These are phyloP conservation scores for Podospora anserina DNA, from an alignment of 495 filamentous ascomycete species.

Conservation along the genomic window DNA sequence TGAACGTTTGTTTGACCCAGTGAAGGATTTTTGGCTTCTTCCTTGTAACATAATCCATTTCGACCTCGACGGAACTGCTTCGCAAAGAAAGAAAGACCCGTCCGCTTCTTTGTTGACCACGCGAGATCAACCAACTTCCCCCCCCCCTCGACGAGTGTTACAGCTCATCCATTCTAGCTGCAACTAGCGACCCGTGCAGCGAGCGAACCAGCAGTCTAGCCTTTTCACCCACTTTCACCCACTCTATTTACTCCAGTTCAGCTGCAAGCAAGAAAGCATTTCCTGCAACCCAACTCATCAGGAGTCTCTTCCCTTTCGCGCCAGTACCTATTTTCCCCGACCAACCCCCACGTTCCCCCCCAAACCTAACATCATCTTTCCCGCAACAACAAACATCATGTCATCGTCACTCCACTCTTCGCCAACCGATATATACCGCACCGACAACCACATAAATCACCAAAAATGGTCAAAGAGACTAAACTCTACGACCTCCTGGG, in stretches of 20 bases:
- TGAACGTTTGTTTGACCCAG: not conserved
- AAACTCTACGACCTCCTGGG: slow-evolving; percentile 78
- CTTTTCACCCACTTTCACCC: slow-evolving; percentile 2
- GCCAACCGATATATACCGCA: not conserved
- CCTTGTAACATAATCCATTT: slow-evolving; percentile 4
- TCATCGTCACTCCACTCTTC: not conserved
- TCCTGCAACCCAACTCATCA: slow-evolving; percentile 21
- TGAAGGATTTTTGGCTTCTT: slow-evolving; percentile 1
- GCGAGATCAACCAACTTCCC: slow-evolving; percentile 12
- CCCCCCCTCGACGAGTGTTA: slow-evolving; percentile 7
- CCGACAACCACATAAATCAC: not conserved
- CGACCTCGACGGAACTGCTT: slow-evolving; percentile 1
- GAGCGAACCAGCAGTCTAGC: slow-evolving; percentile 13
- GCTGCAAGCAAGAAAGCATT: slow-evolving; percentile 5
- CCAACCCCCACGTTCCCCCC: not conserved
- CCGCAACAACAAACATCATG: not conserved
- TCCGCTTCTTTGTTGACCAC: slow-evolving; percentile 13
- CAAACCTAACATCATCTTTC: not conserved
- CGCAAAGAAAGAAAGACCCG: slow-evolving; percentile 9
- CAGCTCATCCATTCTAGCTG: slow-evolving; percentile 14
- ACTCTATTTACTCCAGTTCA: slow-evolving; percentile 15
- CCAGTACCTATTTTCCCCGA: slow-evolving; percentile 1
- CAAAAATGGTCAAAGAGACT: slow-evolving; percentile 78
- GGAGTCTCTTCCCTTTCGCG: slow-evolving; percentile 13
- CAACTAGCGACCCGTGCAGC: slow-evolving; percentile 22